Conservation (phyloP, 192 early-diverging fungal genomes). For the Backusella tarrabulga region DNA sequence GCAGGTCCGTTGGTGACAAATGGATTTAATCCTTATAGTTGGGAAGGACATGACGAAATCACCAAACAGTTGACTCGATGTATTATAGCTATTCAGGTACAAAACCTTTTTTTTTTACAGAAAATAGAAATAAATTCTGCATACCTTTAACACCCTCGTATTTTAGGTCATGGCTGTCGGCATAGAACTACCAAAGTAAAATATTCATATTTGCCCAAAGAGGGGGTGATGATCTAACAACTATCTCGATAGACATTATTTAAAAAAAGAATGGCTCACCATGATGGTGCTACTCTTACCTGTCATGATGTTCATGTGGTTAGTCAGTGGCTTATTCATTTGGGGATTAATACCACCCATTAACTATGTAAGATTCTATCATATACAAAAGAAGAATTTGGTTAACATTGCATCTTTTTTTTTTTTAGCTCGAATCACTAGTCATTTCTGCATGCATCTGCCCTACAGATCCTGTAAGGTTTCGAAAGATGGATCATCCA, state of each 20-base stretch:
- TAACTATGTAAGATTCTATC: conserved; percentile 42
- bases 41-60: conserved; percentile 52
- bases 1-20: conserved; percentile 73
- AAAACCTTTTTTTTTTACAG: neutral
- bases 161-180: conserved; percentile 81
- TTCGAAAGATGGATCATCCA: neutral
- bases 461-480: conserved; percentile 88
- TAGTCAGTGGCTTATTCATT: conserved; percentile 63
- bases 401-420: neutral
- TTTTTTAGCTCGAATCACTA: conserved; percentile 63
- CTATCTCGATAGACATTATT: conserved; percentile 27
- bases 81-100: conserved; percentile 81
- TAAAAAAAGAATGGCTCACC: conserved; percentile 58
- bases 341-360: conserved; percentile 56
- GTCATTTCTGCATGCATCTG: conserved; percentile 82
- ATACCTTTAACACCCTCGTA: neutral
- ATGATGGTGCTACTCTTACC: conserved; percentile 74
- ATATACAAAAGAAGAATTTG: neutral
- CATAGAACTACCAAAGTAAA: conserved; percentile 73
- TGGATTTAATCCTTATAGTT: conserved; percentile 64
- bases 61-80: conserved; percentile 74
- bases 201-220: neutral
- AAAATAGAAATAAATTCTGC: neutral
- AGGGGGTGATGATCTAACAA: no score
- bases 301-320: conserved; percentile 82